Percentiles rank a stretch among this genome's conserved stretches.
Conservation (phyloP, 2,329 filamentous ascomycete species). For the Calonectria pseudoreteaudii region DNA sequence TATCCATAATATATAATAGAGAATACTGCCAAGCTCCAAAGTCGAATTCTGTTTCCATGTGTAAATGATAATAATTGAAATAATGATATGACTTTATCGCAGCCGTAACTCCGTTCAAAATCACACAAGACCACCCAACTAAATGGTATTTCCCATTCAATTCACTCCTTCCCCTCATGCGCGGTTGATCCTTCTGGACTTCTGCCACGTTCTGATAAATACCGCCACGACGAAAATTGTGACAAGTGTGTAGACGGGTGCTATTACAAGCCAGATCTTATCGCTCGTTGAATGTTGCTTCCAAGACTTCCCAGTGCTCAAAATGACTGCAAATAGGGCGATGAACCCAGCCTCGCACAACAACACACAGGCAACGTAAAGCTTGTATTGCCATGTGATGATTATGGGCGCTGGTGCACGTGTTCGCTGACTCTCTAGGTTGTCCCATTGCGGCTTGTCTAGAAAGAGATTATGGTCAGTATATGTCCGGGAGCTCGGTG, state of each 20-base stretch:
- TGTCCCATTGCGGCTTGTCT: not conserved
- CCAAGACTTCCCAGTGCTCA: not conserved
- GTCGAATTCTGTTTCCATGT: no score
- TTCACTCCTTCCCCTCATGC: not conserved
- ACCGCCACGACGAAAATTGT: not conserved
- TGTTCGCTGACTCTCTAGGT: not conserved
- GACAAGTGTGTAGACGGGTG: not conserved
- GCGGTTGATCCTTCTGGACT: not conserved
- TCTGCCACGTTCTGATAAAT: not conserved
- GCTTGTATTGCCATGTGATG: not conserved
- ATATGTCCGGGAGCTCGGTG: not conserved
- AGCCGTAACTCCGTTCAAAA: not conserved
- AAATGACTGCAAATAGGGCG: not conserved
- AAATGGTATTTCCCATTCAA: not conserved
- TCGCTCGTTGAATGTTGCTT: not conserved
- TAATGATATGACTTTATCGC: not conserved
- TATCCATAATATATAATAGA: no score
- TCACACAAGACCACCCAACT: not conserved
- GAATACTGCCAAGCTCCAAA: no score
- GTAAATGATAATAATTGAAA: not conserved
- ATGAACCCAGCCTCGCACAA: not conserved
- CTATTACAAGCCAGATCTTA: not conserved
- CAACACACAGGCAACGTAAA: not conserved
- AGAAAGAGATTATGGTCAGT: not conserved
- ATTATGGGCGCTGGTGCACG: not conserved